Evolutionary conservation across 2,329 filamentous ascomycete genomes (phyloP).

Genomic region (Alternaria gaisen): DNA sequence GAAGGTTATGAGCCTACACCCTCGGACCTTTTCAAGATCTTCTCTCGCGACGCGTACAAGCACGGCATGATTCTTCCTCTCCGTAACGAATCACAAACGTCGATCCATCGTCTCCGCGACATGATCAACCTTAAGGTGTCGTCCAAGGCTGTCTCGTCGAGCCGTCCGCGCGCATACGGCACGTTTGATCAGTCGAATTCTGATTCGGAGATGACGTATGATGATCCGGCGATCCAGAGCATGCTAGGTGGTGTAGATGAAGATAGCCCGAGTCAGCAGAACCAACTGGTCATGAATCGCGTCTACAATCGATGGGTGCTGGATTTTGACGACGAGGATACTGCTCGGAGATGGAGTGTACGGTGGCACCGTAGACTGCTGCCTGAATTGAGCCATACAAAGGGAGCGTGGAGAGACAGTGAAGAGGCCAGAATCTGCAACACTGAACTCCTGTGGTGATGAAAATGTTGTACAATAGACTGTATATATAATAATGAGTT

Average conservation of each 20-base stretch:
- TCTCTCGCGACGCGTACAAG: slow-evolving; percentile 41
- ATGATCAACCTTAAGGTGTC: slow-evolving; percentile 36
- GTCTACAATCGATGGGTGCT: slow-evolving; percentile 62
- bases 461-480: background rate
- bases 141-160: slow-evolving; percentile 26
- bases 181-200: slow-evolving; percentile 4
- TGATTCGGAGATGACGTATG: slow-evolving; percentile 12
- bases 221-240: slow-evolving; percentile 25
- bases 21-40: slow-evolving; percentile 39
- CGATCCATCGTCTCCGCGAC: slow-evolving; percentile 41
- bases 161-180: slow-evolving; percentile 32
- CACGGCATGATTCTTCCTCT: slow-evolving; percentile 45
- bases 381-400: slow-evolving; percentile 34
- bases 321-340: slow-evolving; percentile 63
- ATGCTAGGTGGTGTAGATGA: slow-evolving; percentile 24
- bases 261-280: slow-evolving; percentile 25
- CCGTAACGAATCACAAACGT: slow-evolving; percentile 27
- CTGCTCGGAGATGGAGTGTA: slow-evolving; percentile 62
- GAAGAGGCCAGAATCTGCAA: slow-evolving; percentile 55
- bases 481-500: slow-evolving; percentile 3
- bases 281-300: slow-evolving; percentile 45
- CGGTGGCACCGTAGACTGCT: slow-evolving; percentile 63
- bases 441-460: slow-evolving; percentile 61
- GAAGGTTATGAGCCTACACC: slow-evolving; percentile 46
- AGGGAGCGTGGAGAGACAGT: slow-evolving; percentile 34